phyloP scores from a whole-genome alignment of 129 eudicot species.

The Erigeron canadensis region DNA sequence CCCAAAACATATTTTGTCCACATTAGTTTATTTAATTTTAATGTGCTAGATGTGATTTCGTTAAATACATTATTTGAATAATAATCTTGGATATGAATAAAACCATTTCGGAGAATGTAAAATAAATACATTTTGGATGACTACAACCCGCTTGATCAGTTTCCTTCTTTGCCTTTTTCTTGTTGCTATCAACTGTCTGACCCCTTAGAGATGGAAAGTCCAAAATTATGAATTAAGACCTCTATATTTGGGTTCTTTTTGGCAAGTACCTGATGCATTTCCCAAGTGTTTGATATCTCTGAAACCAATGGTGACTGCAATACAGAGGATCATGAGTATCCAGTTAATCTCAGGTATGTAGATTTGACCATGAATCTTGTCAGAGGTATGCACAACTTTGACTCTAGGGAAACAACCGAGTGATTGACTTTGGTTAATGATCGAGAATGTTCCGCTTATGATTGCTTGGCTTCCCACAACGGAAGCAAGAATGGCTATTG shows the following conservation, averaged over 20 bases:
- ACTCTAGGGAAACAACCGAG: constrained; percentile 97
- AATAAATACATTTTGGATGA: background rate
- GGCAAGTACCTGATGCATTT: constrained; percentile 76
- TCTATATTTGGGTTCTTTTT: background rate
- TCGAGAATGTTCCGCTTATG: constrained; percentile 96
- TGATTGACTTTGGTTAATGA: constrained; percentile 91
- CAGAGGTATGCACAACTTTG: constrained; percentile 82
- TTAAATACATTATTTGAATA: background rate
- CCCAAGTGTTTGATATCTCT: constrained; percentile 94
- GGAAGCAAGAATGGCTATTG: constrained; percentile 86
- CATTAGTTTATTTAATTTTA: background rate
- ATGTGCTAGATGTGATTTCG: background rate
- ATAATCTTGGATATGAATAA: background rate
- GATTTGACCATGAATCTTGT: constrained; percentile 88
- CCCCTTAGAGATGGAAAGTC: background rate
- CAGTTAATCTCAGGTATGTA: constrained; percentile 95
- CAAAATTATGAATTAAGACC: background rate
- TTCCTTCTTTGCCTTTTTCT: too few species aligned
- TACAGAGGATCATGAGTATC: constrained; percentile 87
- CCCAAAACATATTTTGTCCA: background rate
- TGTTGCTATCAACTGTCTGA: background rate
- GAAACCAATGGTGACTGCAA: constrained; percentile 92
- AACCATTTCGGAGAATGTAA: background rate
- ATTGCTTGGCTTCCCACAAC: constrained; percentile 99
- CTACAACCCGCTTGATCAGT: too few species aligned